Evolutionary conservation across 2,329 filamentous ascomycete genomes (phyloP), one percentile per base, ranked within the genome.

Genomic region (Ascochyta fabae): DNA sequence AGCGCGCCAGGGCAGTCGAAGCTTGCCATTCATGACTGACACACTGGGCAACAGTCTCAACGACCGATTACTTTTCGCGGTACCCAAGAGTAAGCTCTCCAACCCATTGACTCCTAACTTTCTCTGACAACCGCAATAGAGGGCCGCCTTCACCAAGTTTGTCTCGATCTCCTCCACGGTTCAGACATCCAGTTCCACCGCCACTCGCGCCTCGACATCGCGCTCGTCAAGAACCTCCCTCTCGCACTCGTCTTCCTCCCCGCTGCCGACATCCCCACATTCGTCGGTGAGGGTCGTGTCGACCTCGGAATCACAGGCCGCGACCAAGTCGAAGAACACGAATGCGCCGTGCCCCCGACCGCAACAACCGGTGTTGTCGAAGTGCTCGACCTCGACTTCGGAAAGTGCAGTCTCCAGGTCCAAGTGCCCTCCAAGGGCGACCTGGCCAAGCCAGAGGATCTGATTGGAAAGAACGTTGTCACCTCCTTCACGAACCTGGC

Each of bases 211-310:
- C 90, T 98, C 69, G 95, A 99, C 77, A 97, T 99, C 72, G 95
- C 95, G 15, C 88, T 99, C 24, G 95, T 98, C 73, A 96, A 97
- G 83, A 99, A 99, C 79, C 87, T 95, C 26, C 91, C 91, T 33
- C 92, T 99, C 68, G 95, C 95, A 15, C 90, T 99, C 58, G 88
- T 99, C 73, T 99, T 99, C 82, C 89, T 99, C 24, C 95, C 95
- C 27, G 95, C 94, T 34, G 93, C 92, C 65, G 95, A 99, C 75
- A 99, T 99, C 72, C 95, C 95, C 5, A 96, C 92, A 35, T 98
- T 98, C 73, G 93, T 99, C 43, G 94, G 94, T 53, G 93, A 98
- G 79, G 95, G 95, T 55, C 88, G 89, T 60, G 92, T 96, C 43
- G 93, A 96, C 72, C 83, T 99, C 15, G 95, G 95, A 60, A 99